These are phyloP conservation scores for Primulina tabacum DNA, from an alignment of 257 asterid species.

Conservation along the genomic window DNA sequence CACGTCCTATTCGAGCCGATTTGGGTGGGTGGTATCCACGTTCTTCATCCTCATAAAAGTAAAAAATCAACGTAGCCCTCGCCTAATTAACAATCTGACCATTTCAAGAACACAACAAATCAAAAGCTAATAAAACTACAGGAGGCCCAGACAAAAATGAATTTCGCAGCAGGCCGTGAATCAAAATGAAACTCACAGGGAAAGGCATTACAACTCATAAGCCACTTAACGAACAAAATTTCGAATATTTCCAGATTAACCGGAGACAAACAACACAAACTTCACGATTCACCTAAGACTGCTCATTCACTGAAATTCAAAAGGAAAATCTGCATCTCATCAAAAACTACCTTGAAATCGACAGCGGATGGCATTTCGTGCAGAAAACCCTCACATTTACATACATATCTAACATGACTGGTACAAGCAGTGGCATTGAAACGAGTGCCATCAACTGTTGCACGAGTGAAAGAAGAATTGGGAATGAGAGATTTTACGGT, in stretches of 20 bases:
- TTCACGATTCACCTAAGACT: conserved; percentile 20
- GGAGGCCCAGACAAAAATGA: conserved; percentile 11
- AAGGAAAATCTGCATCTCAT: not conserved
- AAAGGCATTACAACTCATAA: not conserved
- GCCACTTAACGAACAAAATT: not conserved
- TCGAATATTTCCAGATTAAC: not conserved
- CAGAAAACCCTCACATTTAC: conserved; percentile 15
- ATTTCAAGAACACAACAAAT: not conserved
- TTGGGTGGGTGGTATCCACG: not conserved
- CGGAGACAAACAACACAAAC: not conserved
- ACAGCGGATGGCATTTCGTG: conserved; percentile 5
- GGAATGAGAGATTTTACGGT: conserved; percentile 30
- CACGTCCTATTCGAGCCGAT: not conserved
- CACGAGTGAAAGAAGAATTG: conserved; percentile 26
- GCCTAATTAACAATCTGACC: not conserved
- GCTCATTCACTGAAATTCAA: conserved; percentile 16
- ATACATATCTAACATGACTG: not conserved
- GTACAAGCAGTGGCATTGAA: conserved; percentile 27
- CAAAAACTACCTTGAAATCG: conserved; percentile 31
- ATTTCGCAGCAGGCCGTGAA: conserved; percentile 11
- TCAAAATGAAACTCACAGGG: not conserved
- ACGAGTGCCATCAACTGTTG: conserved; percentile 27
- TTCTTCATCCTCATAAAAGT: not conserved
- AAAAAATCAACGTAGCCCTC: not conserved
- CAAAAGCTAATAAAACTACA: conserved; percentile 7